phyloP scores from a whole-genome alignment of 305 asterid species.

The Plantago lanceolata region DNA sequence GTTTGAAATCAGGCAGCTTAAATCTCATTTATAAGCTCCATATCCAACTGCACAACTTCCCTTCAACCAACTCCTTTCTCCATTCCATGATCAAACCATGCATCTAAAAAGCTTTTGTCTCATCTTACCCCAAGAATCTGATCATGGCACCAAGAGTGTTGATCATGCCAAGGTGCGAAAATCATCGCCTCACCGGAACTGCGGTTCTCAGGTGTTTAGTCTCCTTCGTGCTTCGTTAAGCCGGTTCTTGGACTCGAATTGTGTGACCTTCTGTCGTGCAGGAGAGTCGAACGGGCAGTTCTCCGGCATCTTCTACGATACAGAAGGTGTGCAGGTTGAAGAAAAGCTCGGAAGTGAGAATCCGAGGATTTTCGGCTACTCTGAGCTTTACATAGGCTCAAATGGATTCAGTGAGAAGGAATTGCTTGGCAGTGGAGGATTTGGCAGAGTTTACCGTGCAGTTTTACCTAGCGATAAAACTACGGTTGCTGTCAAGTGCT shows the following conservation, averaged over 20 bases:
- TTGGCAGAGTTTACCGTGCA: constrained; percentile 75
- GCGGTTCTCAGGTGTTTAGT: constrained; percentile 18
- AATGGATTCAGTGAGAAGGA: constrained; percentile 56
- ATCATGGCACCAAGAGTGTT: constrained; percentile 24
- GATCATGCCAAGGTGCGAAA: constrained; percentile 13
- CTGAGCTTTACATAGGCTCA: constrained; percentile 83
- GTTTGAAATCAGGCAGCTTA: constrained; percentile 34
- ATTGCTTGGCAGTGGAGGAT: constrained; percentile 85
- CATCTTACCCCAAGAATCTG: constrained; percentile 50
- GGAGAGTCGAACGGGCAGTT: constrained; percentile 19
- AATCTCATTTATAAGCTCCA: constrained; percentile 8
- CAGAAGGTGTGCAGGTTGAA: constrained; percentile 61
- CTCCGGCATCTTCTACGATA: constrained; percentile 50
- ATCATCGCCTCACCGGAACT: constrained; percentile 23
- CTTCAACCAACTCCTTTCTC: neutral
- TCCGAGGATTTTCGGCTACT: constrained; percentile 73
- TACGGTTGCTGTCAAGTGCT: constrained; percentile 78
- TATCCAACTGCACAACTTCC: neutral
- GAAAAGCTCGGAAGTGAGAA: constrained; percentile 47
- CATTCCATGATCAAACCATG: constrained; percentile 40
- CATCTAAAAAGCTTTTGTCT: constrained; percentile 58
- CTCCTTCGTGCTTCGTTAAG: constrained; percentile 34
- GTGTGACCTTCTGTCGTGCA: constrained; percentile 35
- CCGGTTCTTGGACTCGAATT: constrained; percentile 37
- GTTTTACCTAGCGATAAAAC: constrained; percentile 85